phyloP scores from a whole-genome alignment of 2,329 filamentous ascomycete species.

The Chrysosphaeria jannelii region DNA sequence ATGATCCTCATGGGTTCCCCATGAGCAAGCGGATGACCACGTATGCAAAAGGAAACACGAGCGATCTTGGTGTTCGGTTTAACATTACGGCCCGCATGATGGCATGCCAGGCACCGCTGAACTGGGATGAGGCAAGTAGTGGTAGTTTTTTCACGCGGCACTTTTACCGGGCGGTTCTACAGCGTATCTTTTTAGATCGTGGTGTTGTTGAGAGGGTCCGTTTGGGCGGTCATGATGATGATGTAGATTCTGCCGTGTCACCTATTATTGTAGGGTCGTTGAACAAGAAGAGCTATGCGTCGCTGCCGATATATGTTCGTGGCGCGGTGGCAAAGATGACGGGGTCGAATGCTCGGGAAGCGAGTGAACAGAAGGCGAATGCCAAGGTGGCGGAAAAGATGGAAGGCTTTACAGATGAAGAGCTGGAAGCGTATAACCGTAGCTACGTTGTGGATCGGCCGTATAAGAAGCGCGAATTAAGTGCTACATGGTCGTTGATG shows the following conservation, averaged over 20 bases:
- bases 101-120: constrained; percentile 82
- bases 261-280: constrained; percentile 71
- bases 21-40: constrained; percentile 43
- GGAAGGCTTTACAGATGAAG: constrained; percentile 35
- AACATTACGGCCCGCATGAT: constrained; percentile 97
- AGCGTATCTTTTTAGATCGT: constrained; percentile 71
- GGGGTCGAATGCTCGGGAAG: constrained; percentile 1
- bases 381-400: constrained; percentile 34
- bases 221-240: constrained; percentile 9
- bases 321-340: constrained; percentile 49
- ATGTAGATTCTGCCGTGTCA: constrained; percentile 27
- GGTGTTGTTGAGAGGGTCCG: constrained; percentile 40
- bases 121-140: constrained; percentile 64
- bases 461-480: constrained; percentile 44
- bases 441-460: constrained; percentile 18
- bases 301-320: constrained; percentile 47
- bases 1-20: constrained; percentile 75
- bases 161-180: constrained; percentile 71
- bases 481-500: constrained; percentile 81
- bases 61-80: constrained; percentile 33
- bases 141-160: constrained; percentile 75
- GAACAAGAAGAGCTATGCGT: constrained; percentile 47
- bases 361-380: too few species aligned
- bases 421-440: constrained; percentile 40
- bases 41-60: constrained; percentile 13